These are phyloP conservation scores for Schrenkiella parvula DNA, from an alignment of 345 rosid species.

Conservation along the genomic window DNA sequence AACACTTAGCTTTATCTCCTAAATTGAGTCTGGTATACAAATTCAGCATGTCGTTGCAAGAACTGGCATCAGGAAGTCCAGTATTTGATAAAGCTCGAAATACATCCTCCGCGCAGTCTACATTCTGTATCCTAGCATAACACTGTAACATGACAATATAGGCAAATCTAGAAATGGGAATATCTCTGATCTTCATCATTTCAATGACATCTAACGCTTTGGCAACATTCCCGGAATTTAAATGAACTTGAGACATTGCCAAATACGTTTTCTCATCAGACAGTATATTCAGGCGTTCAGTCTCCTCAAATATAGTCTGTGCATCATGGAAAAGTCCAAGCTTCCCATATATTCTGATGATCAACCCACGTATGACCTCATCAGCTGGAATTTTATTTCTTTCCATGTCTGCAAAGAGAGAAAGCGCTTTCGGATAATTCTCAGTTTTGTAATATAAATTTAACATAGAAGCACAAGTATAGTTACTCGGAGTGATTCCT, in stretches of 20 bases:
- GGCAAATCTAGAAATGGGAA: conserved; percentile 73
- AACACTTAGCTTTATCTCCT: conserved; percentile 52
- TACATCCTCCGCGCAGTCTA: conserved; percentile 68
- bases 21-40: conserved; percentile 50
- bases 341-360: conserved; percentile 85
- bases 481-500: conserved; percentile 73
- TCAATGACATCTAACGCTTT: conserved; percentile 61
- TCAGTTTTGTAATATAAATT: conserved; percentile 66
- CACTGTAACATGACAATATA: conserved; percentile 81
- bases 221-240: conserved; percentile 53
- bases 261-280: conserved; percentile 80
- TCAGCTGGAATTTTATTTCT: conserved; percentile 54
- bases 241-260: conserved; percentile 90
- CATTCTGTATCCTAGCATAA: conserved; percentile 55
- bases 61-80: conserved; percentile 73
- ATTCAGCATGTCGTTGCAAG: conserved; percentile 74
- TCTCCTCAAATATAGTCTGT: conserved; percentile 61
- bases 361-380: conserved; percentile 87
- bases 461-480: conserved; percentile 91
- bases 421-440: conserved; percentile 75
- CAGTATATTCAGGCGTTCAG: conserved; percentile 51
- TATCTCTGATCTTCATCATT: conserved; percentile 61
- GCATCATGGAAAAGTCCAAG: conserved; percentile 87
- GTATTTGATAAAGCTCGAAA: conserved; percentile 60
- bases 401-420: conserved; percentile 86